A percentile compares a stretch with the other conserved stretches of the same genome.
Evolutionary conservation across 164 flowering plant species (phyloP).

Genomic region (Vitis cinerea): DNA sequence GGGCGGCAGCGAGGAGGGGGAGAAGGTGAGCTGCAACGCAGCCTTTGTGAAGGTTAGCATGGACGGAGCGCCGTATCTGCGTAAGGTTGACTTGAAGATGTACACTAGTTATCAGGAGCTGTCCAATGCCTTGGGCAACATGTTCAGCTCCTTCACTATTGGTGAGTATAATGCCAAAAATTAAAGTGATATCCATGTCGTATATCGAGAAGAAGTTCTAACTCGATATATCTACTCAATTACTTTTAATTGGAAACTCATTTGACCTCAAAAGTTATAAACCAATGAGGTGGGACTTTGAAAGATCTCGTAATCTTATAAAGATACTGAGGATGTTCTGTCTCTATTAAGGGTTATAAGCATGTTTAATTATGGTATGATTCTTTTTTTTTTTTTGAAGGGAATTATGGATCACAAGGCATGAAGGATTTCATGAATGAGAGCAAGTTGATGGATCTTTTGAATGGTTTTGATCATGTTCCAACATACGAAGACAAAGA

Average conservation of each 20-base stretch:
- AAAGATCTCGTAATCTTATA: too few species aligned
- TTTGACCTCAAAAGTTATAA: too few species aligned
- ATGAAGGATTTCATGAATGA: constrained; percentile 87
- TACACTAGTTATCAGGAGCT: constrained; percentile 66
- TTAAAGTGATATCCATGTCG: too few species aligned
- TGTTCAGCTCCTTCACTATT: constrained; percentile 72
- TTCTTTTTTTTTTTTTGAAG: constrained; percentile 20
- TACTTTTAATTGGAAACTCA: too few species aligned
- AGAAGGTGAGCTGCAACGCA: constrained; percentile 23
- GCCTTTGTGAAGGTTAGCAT: constrained; percentile 70
- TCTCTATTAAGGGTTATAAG: too few species aligned
- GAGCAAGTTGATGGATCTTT: constrained; percentile 72
- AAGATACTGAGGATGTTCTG: too few species aligned
- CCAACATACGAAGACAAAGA: constrained; percentile 88
- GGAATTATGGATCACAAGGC: constrained; percentile 66
- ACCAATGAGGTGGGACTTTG: too few species aligned
- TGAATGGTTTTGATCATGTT: constrained; percentile 72
- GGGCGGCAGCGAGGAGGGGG: constrained; percentile 26
- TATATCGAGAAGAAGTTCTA: too few species aligned
- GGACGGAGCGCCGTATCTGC: constrained; percentile 75
- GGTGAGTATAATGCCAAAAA: constrained; percentile 27
- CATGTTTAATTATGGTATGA: too few species aligned
- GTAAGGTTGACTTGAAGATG: constrained; percentile 74
- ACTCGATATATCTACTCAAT: too few species aligned
- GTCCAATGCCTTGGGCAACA: constrained; percentile 55